These are phyloP conservation scores for Carex cristatella DNA, from an alignment of 176 grass and related monocot species.

Conservation along the genomic window DNA sequence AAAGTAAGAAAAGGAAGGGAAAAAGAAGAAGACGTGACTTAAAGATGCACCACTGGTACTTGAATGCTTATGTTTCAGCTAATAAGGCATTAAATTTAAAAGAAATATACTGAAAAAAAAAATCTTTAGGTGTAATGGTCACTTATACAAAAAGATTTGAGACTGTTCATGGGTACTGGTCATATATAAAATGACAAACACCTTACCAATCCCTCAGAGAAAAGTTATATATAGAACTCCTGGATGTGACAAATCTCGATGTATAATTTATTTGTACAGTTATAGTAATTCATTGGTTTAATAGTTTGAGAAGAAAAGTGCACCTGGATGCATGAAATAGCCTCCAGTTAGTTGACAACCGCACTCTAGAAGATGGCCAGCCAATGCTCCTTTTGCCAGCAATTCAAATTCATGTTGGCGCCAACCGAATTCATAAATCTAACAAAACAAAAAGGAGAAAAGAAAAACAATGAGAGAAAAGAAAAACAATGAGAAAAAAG, in stretches of 20 bases:
- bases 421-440: conserved; percentile 98
- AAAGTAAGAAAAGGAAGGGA: background rate
- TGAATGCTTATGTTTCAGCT: background rate
- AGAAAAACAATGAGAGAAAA: conserved; percentile 21
- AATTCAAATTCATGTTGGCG: conserved; percentile 57
- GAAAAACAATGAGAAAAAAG: conserved; percentile 13
- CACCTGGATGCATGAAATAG: conserved; percentile 98
- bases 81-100: background rate
- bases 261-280: background rate
- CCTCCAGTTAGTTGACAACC: conserved; percentile 98
- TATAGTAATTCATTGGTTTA: background rate
- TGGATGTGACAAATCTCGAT: background rate
- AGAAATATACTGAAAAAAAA: background rate
- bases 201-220: background rate
- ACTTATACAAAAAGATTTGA: background rate
- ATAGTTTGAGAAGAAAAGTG: conserved; percentile 30
- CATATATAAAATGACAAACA: background rate
- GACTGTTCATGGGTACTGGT: background rate
- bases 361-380: conserved; percentile 91
- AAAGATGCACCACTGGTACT: background rate
- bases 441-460: conserved; percentile 25
- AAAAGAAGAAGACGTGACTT: background rate
- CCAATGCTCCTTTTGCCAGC: conserved; percentile 77
- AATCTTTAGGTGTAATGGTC: background rate
- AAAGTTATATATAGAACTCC: background rate